A percentile compares a stretch with the other conserved stretches of the same genome.
Evolutionary conservation across 495 filamentous ascomycete species (phyloP).

Genomic region (Podospora australis): DNA sequence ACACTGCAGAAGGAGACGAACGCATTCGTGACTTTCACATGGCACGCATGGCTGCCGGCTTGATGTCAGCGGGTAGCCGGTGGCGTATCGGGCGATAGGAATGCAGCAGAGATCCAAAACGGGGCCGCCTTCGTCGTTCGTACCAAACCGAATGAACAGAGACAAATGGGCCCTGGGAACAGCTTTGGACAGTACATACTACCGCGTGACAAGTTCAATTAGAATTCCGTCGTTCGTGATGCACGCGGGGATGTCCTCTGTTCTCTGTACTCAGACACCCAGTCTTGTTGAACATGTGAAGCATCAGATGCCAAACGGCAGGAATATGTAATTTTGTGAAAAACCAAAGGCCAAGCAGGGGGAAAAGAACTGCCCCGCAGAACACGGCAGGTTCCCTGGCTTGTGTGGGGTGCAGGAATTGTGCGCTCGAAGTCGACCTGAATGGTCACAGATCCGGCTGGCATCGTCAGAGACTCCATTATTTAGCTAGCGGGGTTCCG

Average conservation of each 20-base stretch:
- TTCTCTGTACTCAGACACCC: no score
- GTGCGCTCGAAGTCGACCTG: not conserved
- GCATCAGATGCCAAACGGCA: not conserved
- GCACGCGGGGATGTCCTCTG: no score
- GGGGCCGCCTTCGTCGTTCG: no score
- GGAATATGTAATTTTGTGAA: not conserved
- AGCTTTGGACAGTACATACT: no score
- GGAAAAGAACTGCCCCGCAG: conserved; percentile 1
- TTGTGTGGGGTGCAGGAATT: conserved; percentile 1
- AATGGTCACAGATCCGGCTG: conserved; percentile 4
- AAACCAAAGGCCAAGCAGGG: not conserved
- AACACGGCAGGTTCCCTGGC: not conserved
- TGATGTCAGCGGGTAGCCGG: not conserved
- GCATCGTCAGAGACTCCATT: conserved; percentile 3
- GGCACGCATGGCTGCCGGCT: not conserved
- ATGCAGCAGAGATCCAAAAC: no score
- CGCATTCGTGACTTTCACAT: no score
- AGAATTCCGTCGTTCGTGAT: no score
- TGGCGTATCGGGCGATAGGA: not conserved
- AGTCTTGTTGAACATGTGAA: not conserved
- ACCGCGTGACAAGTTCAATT: no score
- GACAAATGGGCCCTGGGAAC: no score
- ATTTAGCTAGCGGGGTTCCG: conserved; percentile 3
- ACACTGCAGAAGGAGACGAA: no score
- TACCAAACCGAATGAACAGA: no score